These are phyloP conservation scores for Tricholoma hemisulphureum DNA, from an alignment of 768 basidiomycete genomes.

Conservation along the genomic window DNA sequence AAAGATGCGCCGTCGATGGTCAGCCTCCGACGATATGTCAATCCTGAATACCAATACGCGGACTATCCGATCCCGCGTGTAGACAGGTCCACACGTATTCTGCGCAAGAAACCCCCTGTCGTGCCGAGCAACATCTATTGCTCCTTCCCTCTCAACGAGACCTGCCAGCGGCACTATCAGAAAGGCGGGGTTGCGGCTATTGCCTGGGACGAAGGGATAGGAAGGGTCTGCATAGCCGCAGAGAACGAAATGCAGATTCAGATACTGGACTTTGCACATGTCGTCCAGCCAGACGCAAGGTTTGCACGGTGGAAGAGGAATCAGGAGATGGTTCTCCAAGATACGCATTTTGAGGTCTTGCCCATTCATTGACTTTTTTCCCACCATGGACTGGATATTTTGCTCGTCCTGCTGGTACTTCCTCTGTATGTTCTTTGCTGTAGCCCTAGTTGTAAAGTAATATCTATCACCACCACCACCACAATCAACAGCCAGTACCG, in stretches of 20 bases:
- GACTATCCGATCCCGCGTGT: constrained; percentile 7
- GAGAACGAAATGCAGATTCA: constrained; percentile 39
- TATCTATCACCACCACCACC: too few species aligned
- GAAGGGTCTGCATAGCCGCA: constrained; percentile 53
- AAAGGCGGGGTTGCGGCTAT: constrained; percentile 44
- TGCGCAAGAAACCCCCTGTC: constrained; percentile 21
- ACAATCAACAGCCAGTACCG: too few species aligned
- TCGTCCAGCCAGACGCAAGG: constrained; percentile 25
- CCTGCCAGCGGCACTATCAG: constrained; percentile 11
- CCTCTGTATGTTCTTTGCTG: too few species aligned
- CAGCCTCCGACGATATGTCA: constrained; percentile 39
- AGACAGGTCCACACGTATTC: constrained; percentile 7
- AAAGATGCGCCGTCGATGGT: constrained; percentile 33
- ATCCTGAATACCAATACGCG: constrained; percentile 24
- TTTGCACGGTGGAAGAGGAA: constrained; percentile 31
- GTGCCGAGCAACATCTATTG: constrained; percentile 16
- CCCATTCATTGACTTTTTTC: neutral
- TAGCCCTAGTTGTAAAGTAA: too few species aligned
- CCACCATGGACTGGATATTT: too few species aligned
- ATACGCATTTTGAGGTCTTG: neutral
- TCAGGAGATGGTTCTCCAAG: constrained; percentile 14
- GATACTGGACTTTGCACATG: constrained; percentile 48
- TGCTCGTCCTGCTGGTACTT: neutral
- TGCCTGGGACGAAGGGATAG: constrained; percentile 66
- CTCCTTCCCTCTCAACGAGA: constrained; percentile 10